phyloP scores from a whole-genome alignment of 106 monocot genomes.

The Vanilla planifolia region DNA sequence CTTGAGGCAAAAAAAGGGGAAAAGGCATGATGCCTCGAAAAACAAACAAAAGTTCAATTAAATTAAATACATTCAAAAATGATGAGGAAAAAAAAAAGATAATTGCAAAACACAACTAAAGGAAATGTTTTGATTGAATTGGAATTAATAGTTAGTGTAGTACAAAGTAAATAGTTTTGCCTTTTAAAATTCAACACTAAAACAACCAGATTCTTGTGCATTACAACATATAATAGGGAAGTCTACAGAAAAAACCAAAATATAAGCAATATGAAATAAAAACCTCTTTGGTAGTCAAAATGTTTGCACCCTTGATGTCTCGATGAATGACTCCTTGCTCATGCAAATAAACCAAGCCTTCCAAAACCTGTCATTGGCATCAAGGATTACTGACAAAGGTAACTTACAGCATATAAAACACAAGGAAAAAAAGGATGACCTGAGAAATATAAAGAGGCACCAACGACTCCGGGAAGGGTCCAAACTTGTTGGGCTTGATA shows the following conservation, averaged over 20 bases:
- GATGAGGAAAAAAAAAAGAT: no score
- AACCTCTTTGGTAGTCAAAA: constrained; percentile 98
- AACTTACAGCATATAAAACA: background rate
- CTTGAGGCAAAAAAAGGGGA: no score
- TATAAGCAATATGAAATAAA: background rate
- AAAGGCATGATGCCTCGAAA: no score
- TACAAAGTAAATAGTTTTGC: background rate
- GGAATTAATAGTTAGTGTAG: background rate
- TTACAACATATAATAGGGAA: background rate
- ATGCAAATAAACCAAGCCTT: constrained; percentile 95
- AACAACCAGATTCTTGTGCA: background rate
- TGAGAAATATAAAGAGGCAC: constrained; percentile 90
- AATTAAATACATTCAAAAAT: no score
- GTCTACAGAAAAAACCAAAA: background rate
- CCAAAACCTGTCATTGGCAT: constrained; percentile 63
- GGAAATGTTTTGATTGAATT: no score
- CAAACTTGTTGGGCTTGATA: constrained; percentile 97
- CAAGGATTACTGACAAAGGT: background rate
- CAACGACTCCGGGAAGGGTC: constrained; percentile 93
- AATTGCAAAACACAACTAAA: no score
- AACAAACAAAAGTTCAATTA: no score
- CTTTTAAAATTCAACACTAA: background rate
- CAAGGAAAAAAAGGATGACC: constrained; percentile 28
- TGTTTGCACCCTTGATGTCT: constrained; percentile 99
- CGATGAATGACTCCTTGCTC: constrained; percentile 99